Evolutionary conservation across 495 filamentous ascomycete genomes (phyloP).

Genomic region (Amphirosellinia nigrospora): DNA sequence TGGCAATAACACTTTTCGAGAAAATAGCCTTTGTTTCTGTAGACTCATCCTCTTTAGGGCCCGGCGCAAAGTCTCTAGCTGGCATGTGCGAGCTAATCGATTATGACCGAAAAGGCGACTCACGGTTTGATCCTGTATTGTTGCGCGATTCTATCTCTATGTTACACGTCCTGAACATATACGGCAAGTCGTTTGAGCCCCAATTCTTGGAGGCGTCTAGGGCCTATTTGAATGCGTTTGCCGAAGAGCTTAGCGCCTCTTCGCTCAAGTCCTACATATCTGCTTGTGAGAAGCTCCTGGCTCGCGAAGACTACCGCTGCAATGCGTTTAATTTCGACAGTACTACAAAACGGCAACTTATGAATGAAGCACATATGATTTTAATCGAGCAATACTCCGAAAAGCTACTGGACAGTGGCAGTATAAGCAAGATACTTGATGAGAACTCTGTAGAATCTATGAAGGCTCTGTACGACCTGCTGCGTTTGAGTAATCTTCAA

Average conservation of each 20-base stretch:
- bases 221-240: conserved; percentile 68
- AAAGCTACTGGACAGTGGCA: conserved; percentile 65
- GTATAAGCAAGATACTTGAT: conserved; percentile 71
- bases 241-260: conserved; percentile 60
- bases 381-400: conserved; percentile 67
- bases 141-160: conserved; percentile 77
- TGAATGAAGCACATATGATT: conserved; percentile 69
- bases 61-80: conserved; percentile 62
- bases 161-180: conserved; percentile 80
- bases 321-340: conserved; percentile 79
- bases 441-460: conserved; percentile 69
- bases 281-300: conserved; percentile 68
- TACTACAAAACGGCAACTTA: conserved; percentile 77
- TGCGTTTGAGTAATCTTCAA: conserved; percentile 68
- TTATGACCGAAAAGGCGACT: conserved; percentile 66
- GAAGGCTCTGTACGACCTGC: conserved; percentile 75
- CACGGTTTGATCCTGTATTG: conserved; percentile 57
- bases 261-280: conserved; percentile 74
- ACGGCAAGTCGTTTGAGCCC: conserved; percentile 79
- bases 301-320: conserved; percentile 73
- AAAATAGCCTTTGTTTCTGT: conserved; percentile 58
- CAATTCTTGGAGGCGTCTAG: conserved; percentile 70
- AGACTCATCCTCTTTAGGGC: conserved; percentile 51
- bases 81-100: conserved; percentile 79
- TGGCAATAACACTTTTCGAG: conserved; percentile 62